These are phyloP conservation scores for Heterobasidion parviporum DNA, from an alignment of 1,284 basidiomycete species.

Conservation along the genomic window DNA sequence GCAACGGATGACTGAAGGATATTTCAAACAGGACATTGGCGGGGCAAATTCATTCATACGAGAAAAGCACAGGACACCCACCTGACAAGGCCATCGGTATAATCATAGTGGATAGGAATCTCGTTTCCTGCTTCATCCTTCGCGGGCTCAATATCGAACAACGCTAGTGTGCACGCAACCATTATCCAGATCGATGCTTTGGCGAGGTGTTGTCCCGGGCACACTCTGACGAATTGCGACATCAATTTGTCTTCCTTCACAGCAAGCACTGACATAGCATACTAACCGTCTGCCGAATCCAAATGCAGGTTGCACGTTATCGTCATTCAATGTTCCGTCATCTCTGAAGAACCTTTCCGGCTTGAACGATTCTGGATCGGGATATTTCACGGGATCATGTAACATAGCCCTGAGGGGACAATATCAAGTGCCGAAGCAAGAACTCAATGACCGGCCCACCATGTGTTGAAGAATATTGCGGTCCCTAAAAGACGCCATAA, in stretches of 20 bases:
- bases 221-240: constrained; percentile 2
- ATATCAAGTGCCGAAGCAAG: not conserved
- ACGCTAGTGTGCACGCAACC: constrained; percentile 2
- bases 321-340: constrained; percentile 8
- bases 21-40: no score
- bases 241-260: no score
- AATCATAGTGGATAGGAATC: not conserved
- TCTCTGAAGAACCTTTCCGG: constrained; percentile 19
- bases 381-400: constrained; percentile 18
- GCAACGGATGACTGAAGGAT: no score
- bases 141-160: constrained; percentile 3
- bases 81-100: not conserved
- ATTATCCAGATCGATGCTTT: constrained; percentile 9
- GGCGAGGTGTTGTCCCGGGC: constrained; percentile 12
- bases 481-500: constrained; percentile 6
- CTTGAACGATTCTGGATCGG: constrained; percentile 17
- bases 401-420: constrained; percentile 15
- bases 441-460: constrained; percentile 16
- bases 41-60: no score
- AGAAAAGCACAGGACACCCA: not conserved
- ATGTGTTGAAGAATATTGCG: constrained; percentile 27
- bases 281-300: constrained; percentile 7
- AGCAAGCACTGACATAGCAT: not conserved
- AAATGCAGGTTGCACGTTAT: constrained; percentile 8
- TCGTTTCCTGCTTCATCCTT: constrained; percentile 4